phyloP scores from a whole-genome alignment of 441 rosid genomes.

The Kokia cookei region DNA sequence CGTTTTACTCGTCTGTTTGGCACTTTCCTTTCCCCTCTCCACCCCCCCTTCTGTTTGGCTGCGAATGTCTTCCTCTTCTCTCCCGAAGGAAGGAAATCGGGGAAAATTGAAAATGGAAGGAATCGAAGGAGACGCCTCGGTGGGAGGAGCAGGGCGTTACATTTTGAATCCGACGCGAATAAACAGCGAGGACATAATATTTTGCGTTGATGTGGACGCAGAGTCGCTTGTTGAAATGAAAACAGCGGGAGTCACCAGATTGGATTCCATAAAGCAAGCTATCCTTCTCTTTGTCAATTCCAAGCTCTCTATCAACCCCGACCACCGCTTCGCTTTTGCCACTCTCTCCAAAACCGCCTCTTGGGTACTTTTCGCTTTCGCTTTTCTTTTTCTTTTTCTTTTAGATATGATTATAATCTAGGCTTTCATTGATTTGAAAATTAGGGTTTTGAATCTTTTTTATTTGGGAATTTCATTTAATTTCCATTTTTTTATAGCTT shows the following conservation, averaged over 20 bases:
- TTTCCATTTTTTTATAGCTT: constrained; percentile 31
- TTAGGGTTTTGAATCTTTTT: not conserved
- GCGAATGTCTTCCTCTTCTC: not conserved
- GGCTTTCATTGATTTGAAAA: not conserved
- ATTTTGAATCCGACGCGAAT: constrained; percentile 45
- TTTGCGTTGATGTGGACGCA: constrained; percentile 74
- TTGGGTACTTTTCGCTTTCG: constrained; percentile 44
- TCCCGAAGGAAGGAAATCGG: not conserved
- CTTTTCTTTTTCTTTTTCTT: not conserved
- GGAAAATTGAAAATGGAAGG: constrained; percentile 35
- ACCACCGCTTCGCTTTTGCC: constrained; percentile 91
- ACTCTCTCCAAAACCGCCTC: constrained; percentile 69
- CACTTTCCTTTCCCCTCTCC: not conserved
- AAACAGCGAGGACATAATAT: constrained; percentile 64
- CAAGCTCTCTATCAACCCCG: constrained; percentile 82
- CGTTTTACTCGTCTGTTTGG: not conserved
- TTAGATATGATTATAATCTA: not conserved
- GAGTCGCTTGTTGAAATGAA: constrained; percentile 82
- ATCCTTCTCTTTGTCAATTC: constrained; percentile 69
- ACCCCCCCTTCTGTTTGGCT: not conserved
- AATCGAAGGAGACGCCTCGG: constrained; percentile 24
- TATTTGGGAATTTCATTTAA: not conserved
- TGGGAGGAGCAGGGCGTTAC: constrained; percentile 35
- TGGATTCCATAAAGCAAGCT: constrained; percentile 77
- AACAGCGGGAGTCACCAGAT: constrained; percentile 54